phyloP scores from a whole-genome alignment of 306 rosid species.

The Chamaecrista fasciculata region DNA sequence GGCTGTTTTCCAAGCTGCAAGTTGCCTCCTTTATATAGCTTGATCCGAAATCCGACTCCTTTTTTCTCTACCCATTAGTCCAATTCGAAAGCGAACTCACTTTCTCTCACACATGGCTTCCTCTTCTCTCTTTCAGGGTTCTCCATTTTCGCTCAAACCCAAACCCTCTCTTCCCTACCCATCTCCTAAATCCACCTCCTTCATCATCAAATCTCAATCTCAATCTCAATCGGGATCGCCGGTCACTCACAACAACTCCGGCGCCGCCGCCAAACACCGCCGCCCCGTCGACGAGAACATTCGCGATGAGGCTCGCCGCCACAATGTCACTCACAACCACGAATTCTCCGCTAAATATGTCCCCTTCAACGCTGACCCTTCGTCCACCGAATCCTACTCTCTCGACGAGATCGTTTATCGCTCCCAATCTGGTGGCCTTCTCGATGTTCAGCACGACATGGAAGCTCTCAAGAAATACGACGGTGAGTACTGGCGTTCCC shows the following conservation, averaged over 20 bases:
- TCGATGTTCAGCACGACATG: slow-evolving; percentile 75
- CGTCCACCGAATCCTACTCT: slow-evolving; percentile 64
- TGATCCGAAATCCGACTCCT: too few relatives aligned
- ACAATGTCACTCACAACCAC: slow-evolving; percentile 42
- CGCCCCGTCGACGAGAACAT: slow-evolving; percentile 73
- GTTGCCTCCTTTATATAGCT: background rate
- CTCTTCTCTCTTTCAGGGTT: slow-evolving; percentile 38
- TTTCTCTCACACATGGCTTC: slow-evolving; percentile 36
- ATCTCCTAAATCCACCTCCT: slow-evolving; percentile 24
- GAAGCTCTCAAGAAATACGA: slow-evolving; percentile 61
- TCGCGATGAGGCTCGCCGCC: slow-evolving; percentile 77
- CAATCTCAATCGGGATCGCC: slow-evolving; percentile 31
- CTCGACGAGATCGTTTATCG: slow-evolving; percentile 86
- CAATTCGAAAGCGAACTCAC: background rate
- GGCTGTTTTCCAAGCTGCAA: background rate
- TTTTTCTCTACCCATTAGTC: background rate
- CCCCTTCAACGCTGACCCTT: slow-evolving; percentile 60
- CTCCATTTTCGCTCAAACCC: slow-evolving; percentile 32
- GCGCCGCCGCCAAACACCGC: slow-evolving; percentile 38
- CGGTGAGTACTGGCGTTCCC: slow-evolving; percentile 73
- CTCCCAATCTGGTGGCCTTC: slow-evolving; percentile 70
- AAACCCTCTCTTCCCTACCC: slow-evolving; percentile 5
- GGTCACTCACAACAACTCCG: slow-evolving; percentile 4
- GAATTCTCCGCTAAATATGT: slow-evolving; percentile 76
- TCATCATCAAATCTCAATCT: slow-evolving; percentile 34